Base-by-base conservation (phyloP, 768 basidiomycete genomes). In the Pisolithus microcarpus region DNA sequence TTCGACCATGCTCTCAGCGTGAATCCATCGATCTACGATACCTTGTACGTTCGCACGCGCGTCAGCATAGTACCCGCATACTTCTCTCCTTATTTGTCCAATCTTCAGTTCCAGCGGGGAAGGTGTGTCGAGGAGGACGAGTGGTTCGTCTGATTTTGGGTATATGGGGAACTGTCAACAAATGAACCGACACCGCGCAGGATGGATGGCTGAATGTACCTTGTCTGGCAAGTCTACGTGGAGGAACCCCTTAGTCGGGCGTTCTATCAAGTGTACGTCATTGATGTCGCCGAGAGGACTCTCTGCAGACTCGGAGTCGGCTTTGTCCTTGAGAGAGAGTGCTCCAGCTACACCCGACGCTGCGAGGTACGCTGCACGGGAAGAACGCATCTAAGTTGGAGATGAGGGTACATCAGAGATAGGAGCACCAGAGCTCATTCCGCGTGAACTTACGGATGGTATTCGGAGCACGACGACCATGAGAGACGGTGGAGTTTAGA, bases 1-100 rank as follows among this genome's bases (percentile, higher is more conserved):
- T 71, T 96, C 94, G 30, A 94, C 83, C 7, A 79, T 77, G 57
- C 87, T 79, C 65, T 97, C 94, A 30, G 91, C 75, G 11, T 78
- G 80, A 59, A 98, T 88, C 92, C 92, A 95, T 54, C 75, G 77
- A 30, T 82, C 79, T 16, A 95, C 79, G 40, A 82, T 79, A 1
- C 75, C 76, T 56, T 92, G 87, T 23, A 92, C 81, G 45, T 79
- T 75, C 1, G 75, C 71, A 51, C 82, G 78, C n/a, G 80, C 79
- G 24, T 82, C 75, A 5, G 65, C 56, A 59, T 85, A 79, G 11
- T 77, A 73, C 0, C 72, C 67, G n/a, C 78, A 80, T 2, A 79
- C 75, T 24, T 79, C 71, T 53, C 78, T 74, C 51, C 95, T 77
- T 4, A 75, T 82, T 18, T 75, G 72, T 15, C 87, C 84, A 51